A percentile compares a stretch with the other conserved stretches of the same genome.
phyloP scores from a whole-genome alignment of 768 basidiomycete genomes.

The Phallus indusiatus region DNA sequence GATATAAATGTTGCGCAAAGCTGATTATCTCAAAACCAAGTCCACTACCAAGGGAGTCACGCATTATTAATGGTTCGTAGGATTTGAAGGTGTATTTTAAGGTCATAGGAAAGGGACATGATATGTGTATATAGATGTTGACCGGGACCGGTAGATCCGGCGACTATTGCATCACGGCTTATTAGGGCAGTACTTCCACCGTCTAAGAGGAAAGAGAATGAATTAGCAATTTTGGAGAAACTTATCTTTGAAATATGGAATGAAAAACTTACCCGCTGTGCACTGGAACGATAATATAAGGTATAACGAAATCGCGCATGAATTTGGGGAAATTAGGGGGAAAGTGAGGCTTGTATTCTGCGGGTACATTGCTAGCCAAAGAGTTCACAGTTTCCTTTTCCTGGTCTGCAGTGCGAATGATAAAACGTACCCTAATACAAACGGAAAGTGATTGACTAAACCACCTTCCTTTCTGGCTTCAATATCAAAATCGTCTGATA shows the following conservation, averaged over 20 bases:
- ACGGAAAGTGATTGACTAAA: conserved; percentile 26
- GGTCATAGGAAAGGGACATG: no score
- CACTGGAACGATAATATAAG: conserved; percentile 26
- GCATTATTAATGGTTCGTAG: no score
- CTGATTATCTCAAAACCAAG: no score
- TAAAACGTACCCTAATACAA: conserved; percentile 25
- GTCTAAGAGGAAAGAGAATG: background rate
- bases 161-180: background rate
- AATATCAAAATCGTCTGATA: conserved; percentile 20
- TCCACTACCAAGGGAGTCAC: no score
- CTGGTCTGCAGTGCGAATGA: background rate
- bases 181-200: background rate
- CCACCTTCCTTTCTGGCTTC: conserved; percentile 27
- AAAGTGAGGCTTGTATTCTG: conserved; percentile 28
- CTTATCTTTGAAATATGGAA: background rate
- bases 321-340: conserved; percentile 29
- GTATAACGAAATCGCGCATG: conserved; percentile 26
- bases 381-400: background rate
- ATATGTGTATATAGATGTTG: no score
- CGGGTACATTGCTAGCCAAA: conserved; percentile 24
- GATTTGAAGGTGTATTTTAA: no score
- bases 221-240: background rate
- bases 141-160: no score
- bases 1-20: no score
- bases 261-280: conserved; percentile 25